Conservation (phyloP, 1,139 yeast species). For the Pichia sp. region DNA sequence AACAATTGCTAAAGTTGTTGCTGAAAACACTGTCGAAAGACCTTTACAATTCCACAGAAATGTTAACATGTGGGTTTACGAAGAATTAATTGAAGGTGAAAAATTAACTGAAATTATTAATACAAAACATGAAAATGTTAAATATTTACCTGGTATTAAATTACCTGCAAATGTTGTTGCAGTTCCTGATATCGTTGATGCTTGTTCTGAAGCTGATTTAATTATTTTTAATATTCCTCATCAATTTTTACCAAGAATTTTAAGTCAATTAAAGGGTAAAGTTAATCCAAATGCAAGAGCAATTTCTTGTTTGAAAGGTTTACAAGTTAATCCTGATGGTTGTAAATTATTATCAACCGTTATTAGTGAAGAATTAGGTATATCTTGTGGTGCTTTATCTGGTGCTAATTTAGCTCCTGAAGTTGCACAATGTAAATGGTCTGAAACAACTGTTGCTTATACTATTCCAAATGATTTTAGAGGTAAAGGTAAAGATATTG, state of each 20-base stretch:
- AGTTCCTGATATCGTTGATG: slow-evolving; percentile 68
- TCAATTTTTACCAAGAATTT: slow-evolving; percentile 74
- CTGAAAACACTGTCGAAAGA: slow-evolving; percentile 72
- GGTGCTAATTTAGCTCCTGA: slow-evolving; percentile 96
- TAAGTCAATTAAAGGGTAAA: slow-evolving; percentile 69
- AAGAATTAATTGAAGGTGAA: slow-evolving; percentile 65
- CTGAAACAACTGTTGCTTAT: slow-evolving; percentile 93
- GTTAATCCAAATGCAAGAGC: slow-evolving; percentile 69
- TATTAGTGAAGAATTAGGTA: slow-evolving; percentile 69
- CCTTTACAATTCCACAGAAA: slow-evolving; percentile 58
- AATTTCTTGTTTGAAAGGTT: slow-evolving; percentile 88
- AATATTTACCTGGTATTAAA: slow-evolving; percentile 73
- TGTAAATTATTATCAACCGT: slow-evolving; percentile 72
- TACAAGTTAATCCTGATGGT: slow-evolving; percentile 74
- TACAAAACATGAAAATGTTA: slow-evolving; percentile 80
- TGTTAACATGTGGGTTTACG: slow-evolving; percentile 94
- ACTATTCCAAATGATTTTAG: slow-evolving; percentile 61
- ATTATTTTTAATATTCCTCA: slow-evolving; percentile 90
- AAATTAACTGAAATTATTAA: slow-evolving; percentile 85
- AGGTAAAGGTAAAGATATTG: slow-evolving; percentile 72
- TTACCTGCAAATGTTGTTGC: slow-evolving; percentile 80
- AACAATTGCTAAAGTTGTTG: slow-evolving; percentile 87
- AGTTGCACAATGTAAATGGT: slow-evolving; percentile 89
- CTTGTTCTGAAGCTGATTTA: slow-evolving; percentile 74
- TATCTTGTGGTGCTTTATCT: slow-evolving; percentile 88